Evolutionary conservation across 1,284 basidiomycete genomes (phyloP), one percentile per base, ranked within the genome.

Genomic region (Butyriboletus appendiculatus): DNA sequence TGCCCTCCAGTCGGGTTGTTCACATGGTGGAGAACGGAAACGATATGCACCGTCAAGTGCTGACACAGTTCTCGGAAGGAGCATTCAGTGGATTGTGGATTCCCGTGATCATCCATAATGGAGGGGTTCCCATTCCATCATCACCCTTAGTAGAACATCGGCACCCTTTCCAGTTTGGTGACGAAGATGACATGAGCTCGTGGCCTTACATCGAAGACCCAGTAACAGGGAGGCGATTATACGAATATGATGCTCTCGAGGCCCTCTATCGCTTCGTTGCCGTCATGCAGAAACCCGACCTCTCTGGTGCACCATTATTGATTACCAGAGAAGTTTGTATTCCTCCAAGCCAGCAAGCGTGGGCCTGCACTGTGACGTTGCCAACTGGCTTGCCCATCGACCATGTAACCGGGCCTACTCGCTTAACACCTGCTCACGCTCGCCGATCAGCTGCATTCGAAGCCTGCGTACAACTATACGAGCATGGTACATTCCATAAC

Each of bases 1-100:
- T 75, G 16, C 69, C 70, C 34, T 72, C 77, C 53, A 77, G 81
- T 53, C 79, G 82, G 61, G 59, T 89, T 38, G 68, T 91, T 14
- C 79, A 88, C 62, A 80, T 92, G 79, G 74, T 80, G 26, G 82
- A 89, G 62, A 75, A 75, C 56, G 78, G 75, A 5, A 84, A 82
- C 56, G 77, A 81, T 53, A 61, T 68, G 15, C 84, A 88, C 59
- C 77, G 79, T 24, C 78, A 76, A 26, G 75, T 79, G 41, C 55
- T 88, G 33, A 67, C 70, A 22, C 69, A 60, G 11, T 70, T 71
- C 20, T 70, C 58, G 62, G 50, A 70, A 70, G 57, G 33, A 39
- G 45, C 48, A n/a, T 57, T 64, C 43, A 48, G 41, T n/a, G 65
- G 65, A 32, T 20, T 24, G 16, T 87, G 85, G 85, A 73, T 77